A percentile compares a stretch with the other conserved stretches of the same genome.
phyloP scores from a whole-genome alignment of 495 filamentous ascomycete genomes.

The Hypoxylon perforatum region DNA sequence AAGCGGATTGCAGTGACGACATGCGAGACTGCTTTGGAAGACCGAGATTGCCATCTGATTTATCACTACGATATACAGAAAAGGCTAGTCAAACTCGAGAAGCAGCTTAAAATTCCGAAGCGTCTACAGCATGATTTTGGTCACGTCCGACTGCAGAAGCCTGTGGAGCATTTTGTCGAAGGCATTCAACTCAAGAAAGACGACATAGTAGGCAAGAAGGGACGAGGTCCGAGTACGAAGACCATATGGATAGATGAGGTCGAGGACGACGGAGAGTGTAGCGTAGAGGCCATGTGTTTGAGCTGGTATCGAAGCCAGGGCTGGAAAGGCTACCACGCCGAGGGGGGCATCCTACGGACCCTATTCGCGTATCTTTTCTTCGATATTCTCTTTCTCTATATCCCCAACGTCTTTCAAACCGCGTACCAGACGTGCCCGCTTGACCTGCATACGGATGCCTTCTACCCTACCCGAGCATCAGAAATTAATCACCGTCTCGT shows the following conservation, averaged over 20 bases:
- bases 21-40: slow-evolving; percentile 87
- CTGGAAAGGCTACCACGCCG: slow-evolving; percentile 94
- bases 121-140: slow-evolving; percentile 93
- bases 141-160: slow-evolving; percentile 79
- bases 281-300: slow-evolving; percentile 93
- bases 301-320: slow-evolving; percentile 83
- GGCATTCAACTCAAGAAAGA: slow-evolving; percentile 79
- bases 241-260: slow-evolving; percentile 88
- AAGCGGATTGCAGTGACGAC: slow-evolving; percentile 80
- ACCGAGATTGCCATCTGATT: slow-evolving; percentile 87
- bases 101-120: slow-evolving; percentile 81
- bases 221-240: slow-evolving; percentile 69
- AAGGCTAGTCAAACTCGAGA: slow-evolving; percentile 89
- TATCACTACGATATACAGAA: slow-evolving; percentile 96
- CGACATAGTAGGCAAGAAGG: slow-evolving; percentile 51
- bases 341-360: slow-evolving; percentile 90
- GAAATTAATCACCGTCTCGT: slow-evolving; percentile 92
- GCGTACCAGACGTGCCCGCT: slow-evolving; percentile 92
- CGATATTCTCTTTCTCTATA: slow-evolving; percentile 91
- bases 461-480: slow-evolving; percentile 83
- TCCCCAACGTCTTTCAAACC: slow-evolving; percentile 97
- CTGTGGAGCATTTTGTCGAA: slow-evolving; percentile 76
- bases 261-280: slow-evolving; percentile 74
- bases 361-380: slow-evolving; percentile 93
- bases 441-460: slow-evolving; percentile 92